Percentiles rank a stretch among this genome's conserved stretches.
Conservation (phyloP, 2,329 filamentous ascomycete genomes). For the Pseudonectria buxi region DNA sequence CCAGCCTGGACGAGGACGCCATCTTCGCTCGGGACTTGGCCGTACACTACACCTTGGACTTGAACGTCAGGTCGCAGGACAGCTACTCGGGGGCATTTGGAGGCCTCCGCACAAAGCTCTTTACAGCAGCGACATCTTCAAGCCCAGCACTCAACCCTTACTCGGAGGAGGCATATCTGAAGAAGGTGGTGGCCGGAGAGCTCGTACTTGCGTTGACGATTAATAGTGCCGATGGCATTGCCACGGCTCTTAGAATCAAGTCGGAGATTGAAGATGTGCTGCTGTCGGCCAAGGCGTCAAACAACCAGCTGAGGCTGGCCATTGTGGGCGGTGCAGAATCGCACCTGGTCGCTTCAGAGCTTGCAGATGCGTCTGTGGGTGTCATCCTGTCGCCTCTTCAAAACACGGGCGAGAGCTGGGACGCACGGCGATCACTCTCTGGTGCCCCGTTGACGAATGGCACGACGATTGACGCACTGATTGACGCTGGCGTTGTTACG, state of each 20-base stretch:
- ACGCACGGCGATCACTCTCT: slow-evolving; percentile 53
- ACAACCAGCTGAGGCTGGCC: slow-evolving; percentile 41
- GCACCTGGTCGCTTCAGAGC: slow-evolving; percentile 49
- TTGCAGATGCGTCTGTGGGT: slow-evolving; percentile 49
- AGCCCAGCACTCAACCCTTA: slow-evolving; percentile 33
- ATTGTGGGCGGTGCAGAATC: slow-evolving; percentile 59
- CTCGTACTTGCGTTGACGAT: slow-evolving; percentile 51
- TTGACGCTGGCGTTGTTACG: slow-evolving; percentile 51
- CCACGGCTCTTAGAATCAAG: slow-evolving; percentile 53
- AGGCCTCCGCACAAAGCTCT: slow-evolving; percentile 44
- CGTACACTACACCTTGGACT: slow-evolving; percentile 52
- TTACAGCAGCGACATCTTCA: slow-evolving; percentile 39
- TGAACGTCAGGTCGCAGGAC: slow-evolving; percentile 31
- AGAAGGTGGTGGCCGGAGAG: slow-evolving; percentile 46
- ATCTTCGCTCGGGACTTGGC: slow-evolving; percentile 49
- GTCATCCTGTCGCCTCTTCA: slow-evolving; percentile 56
- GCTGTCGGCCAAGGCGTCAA: slow-evolving; percentile 4
- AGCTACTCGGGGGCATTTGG: slow-evolving; percentile 51
- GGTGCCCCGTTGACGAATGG: slow-evolving; percentile 62
- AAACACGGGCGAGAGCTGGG: slow-evolving; percentile 50
- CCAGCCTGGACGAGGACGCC: slow-evolving; percentile 39
- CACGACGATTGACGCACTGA: slow-evolving; percentile 50
- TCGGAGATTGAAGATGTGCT: slow-evolving; percentile 42
- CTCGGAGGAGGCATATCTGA: slow-evolving; percentile 44
- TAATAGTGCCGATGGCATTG: slow-evolving; percentile 58